These are phyloP conservation scores for Epithemia pelagica DNA, from an alignment of 108 stramenopile genomes.

Conservation along the genomic window DNA sequence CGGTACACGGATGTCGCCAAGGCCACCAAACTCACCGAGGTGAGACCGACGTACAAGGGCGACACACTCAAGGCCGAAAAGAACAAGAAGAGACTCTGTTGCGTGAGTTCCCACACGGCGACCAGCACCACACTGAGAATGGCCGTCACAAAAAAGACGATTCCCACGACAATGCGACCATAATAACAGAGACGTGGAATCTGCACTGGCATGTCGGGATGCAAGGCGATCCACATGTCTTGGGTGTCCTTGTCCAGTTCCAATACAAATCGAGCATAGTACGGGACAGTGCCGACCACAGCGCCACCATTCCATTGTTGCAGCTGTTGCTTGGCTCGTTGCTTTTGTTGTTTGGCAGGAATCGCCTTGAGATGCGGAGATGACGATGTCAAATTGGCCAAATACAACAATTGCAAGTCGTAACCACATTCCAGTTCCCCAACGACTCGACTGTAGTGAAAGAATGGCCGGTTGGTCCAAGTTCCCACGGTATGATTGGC, in stretches of 20 bases:
- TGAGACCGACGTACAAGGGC: not conserved
- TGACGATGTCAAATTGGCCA: not conserved
- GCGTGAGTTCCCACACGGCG: not conserved
- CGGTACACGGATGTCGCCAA: not conserved
- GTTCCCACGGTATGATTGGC: not conserved
- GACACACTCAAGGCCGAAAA: not conserved
- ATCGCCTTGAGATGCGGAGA: not conserved
- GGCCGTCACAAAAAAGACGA: not conserved
- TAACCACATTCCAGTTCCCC: conserved; percentile 5
- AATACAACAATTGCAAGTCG: not conserved
- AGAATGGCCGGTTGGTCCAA: not conserved
- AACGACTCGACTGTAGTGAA: conserved; percentile 4
- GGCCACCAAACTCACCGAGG: not conserved
- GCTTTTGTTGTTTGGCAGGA: not conserved
- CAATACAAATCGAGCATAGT: not conserved
- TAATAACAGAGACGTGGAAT: not conserved
- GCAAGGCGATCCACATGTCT: not conserved
- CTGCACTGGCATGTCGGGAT: not conserved
- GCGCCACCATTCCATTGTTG: too few species aligned
- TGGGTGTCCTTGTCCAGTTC: not conserved
- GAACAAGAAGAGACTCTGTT: not conserved
- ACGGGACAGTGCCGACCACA: not conserved
- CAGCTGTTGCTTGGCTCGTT: too few species aligned
- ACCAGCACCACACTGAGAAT: not conserved
- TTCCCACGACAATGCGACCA: not conserved